Conservation (phyloP, 2,329 filamentous ascomycete species). For the Fusarium sp. region DNA sequence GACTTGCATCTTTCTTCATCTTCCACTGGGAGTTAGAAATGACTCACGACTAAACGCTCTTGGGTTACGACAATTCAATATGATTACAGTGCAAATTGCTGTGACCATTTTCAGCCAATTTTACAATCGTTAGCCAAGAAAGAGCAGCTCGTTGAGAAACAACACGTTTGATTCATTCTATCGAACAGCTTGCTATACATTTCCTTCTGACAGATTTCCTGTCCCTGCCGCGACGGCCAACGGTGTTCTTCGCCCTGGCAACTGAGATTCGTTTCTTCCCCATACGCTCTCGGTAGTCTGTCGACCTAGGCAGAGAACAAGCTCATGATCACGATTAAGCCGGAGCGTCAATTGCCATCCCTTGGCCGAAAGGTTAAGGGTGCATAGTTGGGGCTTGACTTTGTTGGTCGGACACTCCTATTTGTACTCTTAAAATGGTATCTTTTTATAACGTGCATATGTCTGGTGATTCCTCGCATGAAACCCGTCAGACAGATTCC, state of each 20-base stretch:
- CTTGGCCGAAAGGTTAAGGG: constrained; percentile 79
- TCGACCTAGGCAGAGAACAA: constrained; percentile 81
- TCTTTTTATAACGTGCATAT: constrained; percentile 13
- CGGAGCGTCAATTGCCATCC: constrained; percentile 93
- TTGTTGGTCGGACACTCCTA: constrained; percentile 81
- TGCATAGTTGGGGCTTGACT: constrained; percentile 97
- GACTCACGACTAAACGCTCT: background rate
- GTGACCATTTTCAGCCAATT: background rate
- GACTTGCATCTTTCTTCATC: constrained; percentile 24
- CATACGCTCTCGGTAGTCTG: constrained; percentile 85
- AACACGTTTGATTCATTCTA: constrained; percentile 13
- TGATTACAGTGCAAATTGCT: background rate
- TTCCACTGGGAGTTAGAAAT: constrained; percentile 10
- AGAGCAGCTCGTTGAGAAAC: background rate
- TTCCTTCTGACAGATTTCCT: constrained; percentile 19
- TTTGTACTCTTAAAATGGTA: constrained; percentile 20
- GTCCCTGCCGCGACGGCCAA: constrained; percentile 66
- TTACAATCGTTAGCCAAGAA: background rate
- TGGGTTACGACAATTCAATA: background rate
- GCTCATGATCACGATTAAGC: constrained; percentile 92
- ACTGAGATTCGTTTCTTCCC: constrained; percentile 68
- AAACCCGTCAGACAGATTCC: background rate
- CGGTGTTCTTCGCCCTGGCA: constrained; percentile 63
- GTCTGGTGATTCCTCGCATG: constrained; percentile 14
- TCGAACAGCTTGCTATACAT: constrained; percentile 25